Evolutionary conservation across 345 rosid genomes (phyloP), one percentile per base, ranked within the genome.

Genomic region (Microcos paniculata): DNA sequence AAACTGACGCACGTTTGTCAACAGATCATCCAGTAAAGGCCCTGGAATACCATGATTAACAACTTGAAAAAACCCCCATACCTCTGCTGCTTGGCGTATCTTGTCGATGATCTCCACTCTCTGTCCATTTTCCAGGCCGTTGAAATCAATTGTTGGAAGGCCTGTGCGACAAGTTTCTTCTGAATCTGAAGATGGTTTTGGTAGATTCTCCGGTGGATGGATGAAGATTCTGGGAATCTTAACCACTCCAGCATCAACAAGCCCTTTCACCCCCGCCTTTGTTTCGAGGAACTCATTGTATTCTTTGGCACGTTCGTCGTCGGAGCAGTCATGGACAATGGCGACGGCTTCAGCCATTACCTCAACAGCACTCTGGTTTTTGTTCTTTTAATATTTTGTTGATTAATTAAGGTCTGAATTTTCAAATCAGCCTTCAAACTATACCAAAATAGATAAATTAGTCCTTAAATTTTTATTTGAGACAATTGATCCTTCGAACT

Each of bases 81-180:
- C 24, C 33, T 57, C 62, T 3, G 62, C 62, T 57, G 62, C 62
- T 57, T 12, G 31, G 33, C 62, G 33, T 12, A 57, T 26, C 18
- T 57, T 12, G 33, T 57, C 18, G 62, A 57, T 57, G 62, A 57
- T 24, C 33, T 4, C 31, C 6, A 0, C 18, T 57, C 62, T 30
- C 15, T 57, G 16, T 26, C 62, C 31, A 16, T 40, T 45, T 9
- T 80, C 77, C 6, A 62, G 30, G 30, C 83, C 80, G 6, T 64
- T 63, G 1, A 85, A 68, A 79, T 87, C 85, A 18, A 87, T 81
- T 26, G 83, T 33, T 45, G 68, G 74, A 30, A 77, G 58, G 4
- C 84, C 56, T 77, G 56, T 21, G 18, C 18, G 3, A 9, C 21
- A 10, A 14, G 9, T 19, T 58, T 46, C 0, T 8, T 78, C 35